A percentile compares a stretch with the other conserved stretches of the same genome.
These are phyloP conservation scores for Wickerhamomyces sp. DNA, from an alignment of 1,139 yeast genomes.

Conservation along the genomic window DNA sequence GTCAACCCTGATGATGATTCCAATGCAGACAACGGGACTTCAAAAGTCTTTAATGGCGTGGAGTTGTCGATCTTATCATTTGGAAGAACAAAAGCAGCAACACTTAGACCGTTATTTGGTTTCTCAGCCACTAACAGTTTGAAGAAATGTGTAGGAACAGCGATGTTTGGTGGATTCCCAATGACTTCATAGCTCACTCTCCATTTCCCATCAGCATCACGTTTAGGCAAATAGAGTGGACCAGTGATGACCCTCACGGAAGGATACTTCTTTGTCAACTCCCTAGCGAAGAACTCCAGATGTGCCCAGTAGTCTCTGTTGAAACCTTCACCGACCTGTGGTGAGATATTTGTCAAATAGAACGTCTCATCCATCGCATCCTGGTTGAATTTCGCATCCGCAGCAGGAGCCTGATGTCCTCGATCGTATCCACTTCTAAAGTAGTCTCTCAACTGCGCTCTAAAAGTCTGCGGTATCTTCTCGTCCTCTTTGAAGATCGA, in stretches of 20 bases:
- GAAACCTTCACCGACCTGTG: conserved; percentile 97
- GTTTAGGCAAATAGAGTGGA: conserved; percentile 82
- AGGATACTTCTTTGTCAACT: conserved; percentile 62
- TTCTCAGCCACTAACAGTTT: conserved; percentile 83
- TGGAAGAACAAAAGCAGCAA: conserved; percentile 92
- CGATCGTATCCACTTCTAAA: conserved; percentile 95
- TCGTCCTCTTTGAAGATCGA: conserved; percentile 87
- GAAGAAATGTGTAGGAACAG: conserved; percentile 97
- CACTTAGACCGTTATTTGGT: conserved; percentile 52
- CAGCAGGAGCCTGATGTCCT: conserved; percentile 98
- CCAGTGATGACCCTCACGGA: conserved; percentile 89
- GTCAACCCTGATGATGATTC: conserved; percentile 86
- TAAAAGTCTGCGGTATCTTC: conserved; percentile 66
- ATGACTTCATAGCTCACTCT: conserved; percentile 86
- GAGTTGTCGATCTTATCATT: conserved; percentile 69
- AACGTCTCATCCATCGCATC: conserved; percentile 94
- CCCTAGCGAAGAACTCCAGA: conserved; percentile 82
- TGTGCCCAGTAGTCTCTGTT: conserved; percentile 98
- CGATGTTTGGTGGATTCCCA: conserved; percentile 94
- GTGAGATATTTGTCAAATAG: conserved; percentile 82
- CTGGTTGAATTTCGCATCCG: conserved; percentile 89
- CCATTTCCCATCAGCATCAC: conserved; percentile 71
- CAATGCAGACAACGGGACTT: conserved; percentile 85
- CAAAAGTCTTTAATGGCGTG: conserved; percentile 67
- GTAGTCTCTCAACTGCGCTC: conserved; percentile 76